These are phyloP conservation scores for Sugiyamaella japonica DNA, from an alignment of 1,139 yeast genomes.

Conservation along the genomic window DNA sequence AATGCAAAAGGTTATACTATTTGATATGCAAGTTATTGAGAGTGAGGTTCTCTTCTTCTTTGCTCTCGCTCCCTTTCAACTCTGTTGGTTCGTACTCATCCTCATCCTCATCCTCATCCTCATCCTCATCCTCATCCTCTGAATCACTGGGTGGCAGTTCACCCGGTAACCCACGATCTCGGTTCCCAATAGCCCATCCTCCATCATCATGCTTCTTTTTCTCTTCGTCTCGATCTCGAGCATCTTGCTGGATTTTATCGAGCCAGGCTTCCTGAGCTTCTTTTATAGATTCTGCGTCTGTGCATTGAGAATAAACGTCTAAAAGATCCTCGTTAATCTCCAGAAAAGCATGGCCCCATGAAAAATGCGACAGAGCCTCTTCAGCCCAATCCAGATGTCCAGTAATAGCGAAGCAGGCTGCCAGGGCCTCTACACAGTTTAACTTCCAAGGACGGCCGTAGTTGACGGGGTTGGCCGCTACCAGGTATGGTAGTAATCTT, in stretches of 20 bases:
- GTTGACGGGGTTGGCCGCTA: constrained; percentile 96
- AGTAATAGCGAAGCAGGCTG: constrained; percentile 94
- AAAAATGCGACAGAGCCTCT: constrained; percentile 69
- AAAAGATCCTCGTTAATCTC: constrained; percentile 79
- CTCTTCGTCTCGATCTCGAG: constrained; percentile 55
- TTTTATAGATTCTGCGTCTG: constrained; percentile 73
- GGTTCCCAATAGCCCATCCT: constrained; percentile 74
- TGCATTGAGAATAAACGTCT: constrained; percentile 71
- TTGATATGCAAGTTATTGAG: neutral
- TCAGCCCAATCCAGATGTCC: constrained; percentile 92
- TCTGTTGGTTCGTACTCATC: constrained; percentile 33
- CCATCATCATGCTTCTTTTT: constrained; percentile 54
- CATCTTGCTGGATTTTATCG: constrained; percentile 64
- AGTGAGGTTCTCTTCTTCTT: neutral
- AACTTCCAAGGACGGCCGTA: constrained; percentile 96
- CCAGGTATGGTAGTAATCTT: constrained; percentile 82
- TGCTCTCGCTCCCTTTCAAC: too few relatives aligned
- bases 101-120: constrained; percentile 33
- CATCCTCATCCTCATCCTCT: constrained; percentile 31
- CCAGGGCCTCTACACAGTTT: constrained; percentile 96
- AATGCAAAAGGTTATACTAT: neutral
- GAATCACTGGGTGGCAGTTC: constrained; percentile 37
- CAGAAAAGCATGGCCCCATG: constrained; percentile 90
- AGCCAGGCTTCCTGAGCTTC: constrained; percentile 79
- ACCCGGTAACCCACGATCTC: constrained; percentile 49